Evolutionary conservation across 2,329 filamentous ascomycete genomes (phyloP), one percentile per base, ranked within the genome.

Genomic region (Epichloe glyceriae): DNA sequence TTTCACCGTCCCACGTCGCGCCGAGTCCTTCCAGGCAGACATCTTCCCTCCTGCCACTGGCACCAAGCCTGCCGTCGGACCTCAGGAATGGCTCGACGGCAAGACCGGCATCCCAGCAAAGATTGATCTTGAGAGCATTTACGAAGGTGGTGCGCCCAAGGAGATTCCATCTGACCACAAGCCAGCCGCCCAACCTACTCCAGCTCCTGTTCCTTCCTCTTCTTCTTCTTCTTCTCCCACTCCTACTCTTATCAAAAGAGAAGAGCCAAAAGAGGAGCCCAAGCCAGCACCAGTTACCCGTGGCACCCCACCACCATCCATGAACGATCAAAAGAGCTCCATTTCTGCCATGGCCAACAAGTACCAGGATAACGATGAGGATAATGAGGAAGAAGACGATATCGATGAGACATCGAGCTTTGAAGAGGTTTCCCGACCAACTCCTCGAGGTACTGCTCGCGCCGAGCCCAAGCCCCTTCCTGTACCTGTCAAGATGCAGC

Each of bases 21-120:
- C 93, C 50, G 89, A 96, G 69, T 88, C 85, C 48, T 96, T 96
- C 80, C 91, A 97, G 71, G 88, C 89, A 54, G 93, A 98, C 64
- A 96, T 98, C 61, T 98, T 88, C 68, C 93, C 91, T 41, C 91
- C 93, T 11, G 85, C 89, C 12, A 75, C 76, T 51, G 91, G 93
- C 54, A 67, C 79, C 50, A 94, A 88, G 69, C 81, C 93, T 47
- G 90, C 85, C 53, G 79, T 95, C 62, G 85, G 82, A 51, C 79
- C 86, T 40, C 70, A 77, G 44, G 90, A 97, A 58, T 98, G 90
- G 90, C 76, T 95, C 49, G 75, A 76, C 14, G 93, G 93, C 56
- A 93, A 95, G 73, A 84, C 85, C 15, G 88, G 75, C 7, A 69
- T 94, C 41, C 90, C 93, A 7, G 76, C 89, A 53, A 97, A 95